Evolutionary conservation across 2,329 filamentous ascomycete genomes (phyloP), one percentile per base, ranked within the genome.

Genomic region (Stemphylium beticola): DNA sequence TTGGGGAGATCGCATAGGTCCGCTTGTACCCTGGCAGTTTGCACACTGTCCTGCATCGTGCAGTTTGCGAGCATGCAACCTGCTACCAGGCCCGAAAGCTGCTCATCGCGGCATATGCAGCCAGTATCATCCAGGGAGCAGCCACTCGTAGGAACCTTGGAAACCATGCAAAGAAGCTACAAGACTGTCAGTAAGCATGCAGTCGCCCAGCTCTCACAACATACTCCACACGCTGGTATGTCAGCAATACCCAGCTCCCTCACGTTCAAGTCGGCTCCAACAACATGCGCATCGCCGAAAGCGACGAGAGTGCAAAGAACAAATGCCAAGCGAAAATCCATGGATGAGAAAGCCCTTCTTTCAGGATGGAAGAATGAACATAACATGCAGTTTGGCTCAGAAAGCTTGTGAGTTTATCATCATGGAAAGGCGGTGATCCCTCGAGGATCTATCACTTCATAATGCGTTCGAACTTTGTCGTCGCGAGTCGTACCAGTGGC

Each of bases 41-140:
- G 56, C 43, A 49, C 12, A 33, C 20, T 49, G 8, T 67, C 66
- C 9, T 48, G 53, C 63, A 67, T 67, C 0, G 64, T 67, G 42
- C 64, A 68, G 24, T 67, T 68, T 15, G 48, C 45, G 11, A 67
- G 53, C 58, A 67, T 55, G 10, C 66, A 68, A 31, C 46, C 53
- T 18, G 55, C 37, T 8, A 57, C 10, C 1, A 20, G 38, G 14
- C 50, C 37, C 18, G 46, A 38, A 14, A 68, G 44, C 4, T 53
- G 29, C 3, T 40, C 24, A 17, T 56, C 55, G 9, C 46, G 20
- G 40, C 66, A 68, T 29, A 62, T 57, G 33, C 66, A 68, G 3
- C 38, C 24, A n/a, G 36, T 47, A 44, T 68, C 61, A 15, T 26
- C 39, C n/a, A 66, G 22, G n/a, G 44, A 17, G 37, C 64, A 68